A percentile compares a stretch with the other conserved stretches of the same genome.
Evolutionary conservation across 2,329 filamentous ascomycete genomes (phyloP).

Genomic region (Beauveria caledonica): DNA sequence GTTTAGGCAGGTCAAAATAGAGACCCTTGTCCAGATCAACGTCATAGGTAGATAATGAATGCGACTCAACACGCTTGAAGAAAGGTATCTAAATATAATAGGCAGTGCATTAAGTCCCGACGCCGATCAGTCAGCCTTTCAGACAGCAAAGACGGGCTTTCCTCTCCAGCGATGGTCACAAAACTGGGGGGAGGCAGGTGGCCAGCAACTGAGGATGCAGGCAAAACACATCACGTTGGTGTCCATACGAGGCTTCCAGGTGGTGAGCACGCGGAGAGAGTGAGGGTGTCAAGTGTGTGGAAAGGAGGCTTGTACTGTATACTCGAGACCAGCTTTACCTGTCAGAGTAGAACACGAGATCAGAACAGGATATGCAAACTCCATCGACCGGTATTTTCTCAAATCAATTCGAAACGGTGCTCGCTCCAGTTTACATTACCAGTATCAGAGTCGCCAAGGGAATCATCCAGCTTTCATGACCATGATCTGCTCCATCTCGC

Average conservation of each 20-base stretch:
- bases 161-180: neutral
- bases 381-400: neutral
- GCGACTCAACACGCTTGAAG: too few species aligned
- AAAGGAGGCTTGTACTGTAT: neutral
- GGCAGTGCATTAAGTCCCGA: neutral
- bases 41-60: too few species aligned
- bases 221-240: neutral
- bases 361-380: neutral
- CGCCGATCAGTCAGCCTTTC: too few species aligned
- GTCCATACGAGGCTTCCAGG: neutral
- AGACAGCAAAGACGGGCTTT: neutral
- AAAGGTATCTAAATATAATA: neutral
- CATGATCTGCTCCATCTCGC: neutral
- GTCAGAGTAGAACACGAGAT: neutral
- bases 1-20: too few species aligned
- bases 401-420: neutral
- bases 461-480: neutral
- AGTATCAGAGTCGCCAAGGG: neutral
- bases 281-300: neutral
- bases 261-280: neutral
- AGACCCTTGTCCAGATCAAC: too few species aligned
- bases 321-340: neutral
- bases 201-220: neutral
- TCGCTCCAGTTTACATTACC: neutral
- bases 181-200: neutral